phyloP scores from a whole-genome alignment of 2,329 filamentous ascomycete species.

The Trichoderma sp. region DNA sequence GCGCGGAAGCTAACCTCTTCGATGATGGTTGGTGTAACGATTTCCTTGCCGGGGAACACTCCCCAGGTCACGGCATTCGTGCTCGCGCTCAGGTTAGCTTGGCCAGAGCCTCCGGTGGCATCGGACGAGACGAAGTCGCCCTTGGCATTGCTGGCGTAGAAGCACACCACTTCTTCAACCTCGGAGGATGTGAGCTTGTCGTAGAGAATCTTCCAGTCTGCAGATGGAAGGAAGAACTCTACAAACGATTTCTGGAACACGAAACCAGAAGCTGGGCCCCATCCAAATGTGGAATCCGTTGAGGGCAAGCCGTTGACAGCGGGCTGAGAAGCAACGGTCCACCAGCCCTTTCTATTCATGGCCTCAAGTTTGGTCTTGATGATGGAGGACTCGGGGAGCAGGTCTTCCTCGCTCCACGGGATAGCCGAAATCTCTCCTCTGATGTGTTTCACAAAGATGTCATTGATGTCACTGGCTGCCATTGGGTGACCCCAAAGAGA shows the following conservation, averaged over 20 bases:
- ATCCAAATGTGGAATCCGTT: slow-evolving; percentile 77
- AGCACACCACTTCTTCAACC: slow-evolving; percentile 68
- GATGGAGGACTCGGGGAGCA: slow-evolving; percentile 76
- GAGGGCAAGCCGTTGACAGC: slow-evolving; percentile 84
- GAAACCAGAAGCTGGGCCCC: slow-evolving; percentile 89
- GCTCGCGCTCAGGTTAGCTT: slow-evolving; percentile 43
- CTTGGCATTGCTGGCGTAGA: slow-evolving; percentile 76
- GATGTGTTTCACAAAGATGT: slow-evolving; percentile 78
- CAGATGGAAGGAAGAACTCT: slow-evolving; percentile 80
- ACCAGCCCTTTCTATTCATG: slow-evolving; percentile 83
- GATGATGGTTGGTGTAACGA: slow-evolving; percentile 93
- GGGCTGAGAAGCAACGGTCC: slow-evolving; percentile 94
- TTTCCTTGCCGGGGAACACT: slow-evolving; percentile 92
- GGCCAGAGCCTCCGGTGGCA: slow-evolving; percentile 36
- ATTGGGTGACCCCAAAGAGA: slow-evolving; percentile 80
- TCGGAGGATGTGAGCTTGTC: slow-evolving; percentile 58
- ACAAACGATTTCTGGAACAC: slow-evolving; percentile 99
- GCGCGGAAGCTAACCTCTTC: slow-evolving; percentile 91
- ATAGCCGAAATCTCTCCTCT: slow-evolving; percentile 75
- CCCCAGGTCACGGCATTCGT: slow-evolving; percentile 98
- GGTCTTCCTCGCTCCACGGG: slow-evolving; percentile 89
- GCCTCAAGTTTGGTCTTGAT: slow-evolving; percentile 73
- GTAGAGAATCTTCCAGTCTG: slow-evolving; percentile 68
- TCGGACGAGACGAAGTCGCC: slow-evolving; percentile 78
- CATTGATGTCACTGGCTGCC: slow-evolving; percentile 67